These are phyloP conservation scores for Chrysochromulina parva DNA, from an alignment of 78 protist species.

Conservation along the genomic window DNA sequence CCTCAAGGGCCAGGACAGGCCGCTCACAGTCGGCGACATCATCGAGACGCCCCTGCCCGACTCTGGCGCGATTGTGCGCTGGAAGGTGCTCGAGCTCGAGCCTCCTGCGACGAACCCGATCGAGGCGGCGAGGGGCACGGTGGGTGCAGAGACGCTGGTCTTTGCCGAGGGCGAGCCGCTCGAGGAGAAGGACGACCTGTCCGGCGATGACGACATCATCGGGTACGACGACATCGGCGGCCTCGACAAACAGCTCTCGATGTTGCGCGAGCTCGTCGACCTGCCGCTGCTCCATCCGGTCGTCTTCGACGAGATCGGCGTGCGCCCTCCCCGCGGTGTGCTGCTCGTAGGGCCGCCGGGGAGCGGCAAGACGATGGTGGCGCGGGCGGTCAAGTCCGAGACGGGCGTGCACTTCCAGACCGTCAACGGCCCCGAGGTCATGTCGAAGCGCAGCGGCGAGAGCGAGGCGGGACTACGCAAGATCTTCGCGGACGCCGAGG, in stretches of 20 bases:
- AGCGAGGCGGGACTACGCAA: slow-evolving; percentile 29
- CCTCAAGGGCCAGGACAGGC: background rate
- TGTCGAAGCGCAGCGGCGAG: background rate
- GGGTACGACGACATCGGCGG: slow-evolving; percentile 99
- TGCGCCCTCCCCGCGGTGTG: slow-evolving; percentile 94
- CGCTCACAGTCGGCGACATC: background rate
- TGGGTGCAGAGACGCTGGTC: slow-evolving; percentile 59
- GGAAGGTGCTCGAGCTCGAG: background rate
- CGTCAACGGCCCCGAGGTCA: slow-evolving; percentile 98
- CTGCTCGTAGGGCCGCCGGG: slow-evolving; percentile 99
- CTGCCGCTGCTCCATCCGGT: slow-evolving; percentile 99
- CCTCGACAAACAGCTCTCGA: slow-evolving; percentile 94
- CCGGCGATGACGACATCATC: slow-evolving; percentile 19
- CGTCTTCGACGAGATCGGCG: slow-evolving; percentile 90
- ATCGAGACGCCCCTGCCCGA: background rate
- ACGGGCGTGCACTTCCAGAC: slow-evolving; percentile 99
- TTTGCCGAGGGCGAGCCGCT: slow-evolving; percentile 99
- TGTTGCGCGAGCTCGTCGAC: slow-evolving; percentile 92
- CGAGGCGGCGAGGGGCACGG: too few relatives aligned
- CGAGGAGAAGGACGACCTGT: slow-evolving; percentile 97
- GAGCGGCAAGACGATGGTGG: slow-evolving; percentile 99
- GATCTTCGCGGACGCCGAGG: slow-evolving; percentile 42
- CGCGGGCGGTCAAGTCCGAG: slow-evolving; percentile 99
- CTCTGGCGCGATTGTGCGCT: background rate
- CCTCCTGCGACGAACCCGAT: too few relatives aligned